These are phyloP conservation scores for Calonectria montana DNA, from an alignment of 2,329 filamentous ascomycete genomes.

Conservation along the genomic window DNA sequence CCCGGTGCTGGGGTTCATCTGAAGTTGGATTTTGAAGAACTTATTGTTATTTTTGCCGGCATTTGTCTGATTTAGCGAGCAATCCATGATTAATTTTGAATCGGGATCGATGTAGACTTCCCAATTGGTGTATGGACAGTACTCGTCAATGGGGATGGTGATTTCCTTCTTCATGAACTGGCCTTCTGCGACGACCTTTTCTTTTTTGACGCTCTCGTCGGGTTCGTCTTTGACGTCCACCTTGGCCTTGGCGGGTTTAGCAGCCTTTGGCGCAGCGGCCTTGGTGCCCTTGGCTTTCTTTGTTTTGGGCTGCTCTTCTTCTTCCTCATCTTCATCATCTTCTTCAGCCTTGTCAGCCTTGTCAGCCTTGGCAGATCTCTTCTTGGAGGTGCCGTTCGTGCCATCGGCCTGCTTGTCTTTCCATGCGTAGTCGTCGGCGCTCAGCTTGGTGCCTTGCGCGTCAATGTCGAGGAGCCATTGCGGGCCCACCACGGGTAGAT, in stretches of 20 bases:
- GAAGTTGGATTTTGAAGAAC: slow-evolving; percentile 80
- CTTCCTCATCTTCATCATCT: slow-evolving; percentile 41
- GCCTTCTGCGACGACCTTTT: slow-evolving; percentile 53
- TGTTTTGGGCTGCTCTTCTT: slow-evolving; percentile 40
- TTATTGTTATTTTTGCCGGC: slow-evolving; percentile 81
- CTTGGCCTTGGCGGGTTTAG: not conserved
- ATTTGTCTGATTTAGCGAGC: slow-evolving; percentile 83
- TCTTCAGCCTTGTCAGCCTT: slow-evolving; percentile 32
- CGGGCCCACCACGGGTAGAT: slow-evolving; percentile 66
- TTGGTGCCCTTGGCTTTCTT: slow-evolving; percentile 43
- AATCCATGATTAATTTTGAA: slow-evolving; percentile 77
- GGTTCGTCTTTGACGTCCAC: slow-evolving; percentile 29
- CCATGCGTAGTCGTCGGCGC: slow-evolving; percentile 43
- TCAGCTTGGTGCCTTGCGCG: slow-evolving; percentile 37
- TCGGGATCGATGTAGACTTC: slow-evolving; percentile 74
- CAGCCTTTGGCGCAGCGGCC: slow-evolving; percentile 20
- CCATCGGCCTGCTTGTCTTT: slow-evolving; percentile 41
- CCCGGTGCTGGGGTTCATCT: slow-evolving; percentile 51
- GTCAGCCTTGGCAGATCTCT: slow-evolving; percentile 39
- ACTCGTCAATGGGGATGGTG: slow-evolving; percentile 63
- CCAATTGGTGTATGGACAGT: slow-evolving; percentile 50
- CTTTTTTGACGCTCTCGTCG: slow-evolving; percentile 43
- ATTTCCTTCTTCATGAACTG: slow-evolving; percentile 59
- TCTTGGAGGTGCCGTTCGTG: slow-evolving; percentile 38
- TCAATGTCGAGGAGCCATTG: slow-evolving; percentile 73